phyloP scores from a whole-genome alignment of 192 early-diverging fungal species.

The Paraglomus brasilianum region DNA sequence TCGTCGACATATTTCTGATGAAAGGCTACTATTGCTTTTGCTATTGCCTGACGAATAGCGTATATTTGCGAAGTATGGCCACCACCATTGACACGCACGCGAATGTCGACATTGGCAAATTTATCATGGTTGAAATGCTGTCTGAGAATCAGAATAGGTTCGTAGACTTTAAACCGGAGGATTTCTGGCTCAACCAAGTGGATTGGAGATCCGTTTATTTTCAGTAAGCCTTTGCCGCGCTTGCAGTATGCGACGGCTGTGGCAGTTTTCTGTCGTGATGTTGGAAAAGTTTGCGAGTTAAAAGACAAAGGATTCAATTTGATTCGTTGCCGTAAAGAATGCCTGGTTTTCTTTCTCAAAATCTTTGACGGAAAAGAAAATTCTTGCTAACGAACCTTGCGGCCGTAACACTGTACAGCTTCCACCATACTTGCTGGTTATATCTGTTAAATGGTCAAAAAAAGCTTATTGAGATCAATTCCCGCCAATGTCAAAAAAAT shows the following conservation, averaged over 20 bases:
- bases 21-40: conserved; percentile 98
- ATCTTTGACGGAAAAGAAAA: too few relatives aligned
- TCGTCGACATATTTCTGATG: conserved; percentile 99
- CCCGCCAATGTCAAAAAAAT: background rate
- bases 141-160: conserved; percentile 94
- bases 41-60: conserved; percentile 97
- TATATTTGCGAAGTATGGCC: conserved; percentile 98
- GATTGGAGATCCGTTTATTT: conserved; percentile 96
- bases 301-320: background rate
- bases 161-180: conserved; percentile 97
- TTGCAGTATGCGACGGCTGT: conserved; percentile 99
- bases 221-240: conserved; percentile 95
- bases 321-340: conserved; percentile 11
- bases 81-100: conserved; percentile 96
- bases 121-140: conserved; percentile 64
- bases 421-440: conserved; percentile 43
- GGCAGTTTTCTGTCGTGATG: conserved; percentile 83
- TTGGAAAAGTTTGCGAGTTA: conserved; percentile 25
- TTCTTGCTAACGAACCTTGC: conserved; percentile 55
- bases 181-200: conserved; percentile 97
- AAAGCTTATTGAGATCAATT: background rate
- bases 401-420: conserved; percentile 77
- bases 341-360: background rate
- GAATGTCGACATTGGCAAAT: conserved; percentile 95
- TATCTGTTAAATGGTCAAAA: too few relatives aligned